These are phyloP conservation scores for Gliomastix tumulicola DNA, from an alignment of 2,329 filamentous ascomycete genomes.

Conservation along the genomic window DNA sequence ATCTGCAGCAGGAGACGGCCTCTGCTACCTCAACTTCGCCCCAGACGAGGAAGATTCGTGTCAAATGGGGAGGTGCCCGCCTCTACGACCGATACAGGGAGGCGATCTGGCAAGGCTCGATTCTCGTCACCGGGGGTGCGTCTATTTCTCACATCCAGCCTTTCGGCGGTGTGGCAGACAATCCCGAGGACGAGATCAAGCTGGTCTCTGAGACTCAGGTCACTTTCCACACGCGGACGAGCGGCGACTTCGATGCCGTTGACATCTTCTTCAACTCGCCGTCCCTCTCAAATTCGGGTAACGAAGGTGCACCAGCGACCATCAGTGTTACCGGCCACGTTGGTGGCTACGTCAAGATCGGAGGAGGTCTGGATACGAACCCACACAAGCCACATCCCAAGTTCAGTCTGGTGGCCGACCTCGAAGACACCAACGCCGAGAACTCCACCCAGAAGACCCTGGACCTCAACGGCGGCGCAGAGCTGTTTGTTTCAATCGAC, in stretches of 20 bases:
- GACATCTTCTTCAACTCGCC: slow-evolving; percentile 10
- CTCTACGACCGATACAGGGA: slow-evolving; percentile 23
- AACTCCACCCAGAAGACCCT: slow-evolving; percentile 8
- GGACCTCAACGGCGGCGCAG: slow-evolving; percentile 13
- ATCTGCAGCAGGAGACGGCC: slow-evolving; percentile 12
- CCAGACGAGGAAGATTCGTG: slow-evolving; percentile 9
- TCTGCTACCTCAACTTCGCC: background rate
- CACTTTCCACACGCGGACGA: slow-evolving; percentile 15
- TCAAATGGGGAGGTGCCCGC: slow-evolving; percentile 22
- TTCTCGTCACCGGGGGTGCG: slow-evolving; percentile 11
- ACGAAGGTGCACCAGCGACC: slow-evolving; percentile 1
- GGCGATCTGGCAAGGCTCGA: slow-evolving; percentile 20
- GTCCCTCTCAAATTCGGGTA: no score
- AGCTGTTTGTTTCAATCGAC: slow-evolving; percentile 14
- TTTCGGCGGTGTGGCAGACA: slow-evolving; percentile 15
- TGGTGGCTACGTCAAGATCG: slow-evolving; percentile 21
- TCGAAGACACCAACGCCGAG: slow-evolving; percentile 4
- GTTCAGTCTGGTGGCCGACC: slow-evolving; percentile 8
- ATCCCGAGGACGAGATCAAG: slow-evolving; percentile 11
- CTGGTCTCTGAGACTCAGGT: slow-evolving; percentile 8
- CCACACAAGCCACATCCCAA: slow-evolving; percentile 17
- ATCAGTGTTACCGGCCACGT: slow-evolving; percentile 14
- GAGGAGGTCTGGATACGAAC: slow-evolving; percentile 15
- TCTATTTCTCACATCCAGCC: slow-evolving; percentile 9
- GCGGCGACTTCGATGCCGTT: slow-evolving; percentile 20